Evolutionary conservation across 768 basidiomycete species (phyloP), one percentile per base, ranked within the genome.

Genomic region (Agaricus subrufescens): DNA sequence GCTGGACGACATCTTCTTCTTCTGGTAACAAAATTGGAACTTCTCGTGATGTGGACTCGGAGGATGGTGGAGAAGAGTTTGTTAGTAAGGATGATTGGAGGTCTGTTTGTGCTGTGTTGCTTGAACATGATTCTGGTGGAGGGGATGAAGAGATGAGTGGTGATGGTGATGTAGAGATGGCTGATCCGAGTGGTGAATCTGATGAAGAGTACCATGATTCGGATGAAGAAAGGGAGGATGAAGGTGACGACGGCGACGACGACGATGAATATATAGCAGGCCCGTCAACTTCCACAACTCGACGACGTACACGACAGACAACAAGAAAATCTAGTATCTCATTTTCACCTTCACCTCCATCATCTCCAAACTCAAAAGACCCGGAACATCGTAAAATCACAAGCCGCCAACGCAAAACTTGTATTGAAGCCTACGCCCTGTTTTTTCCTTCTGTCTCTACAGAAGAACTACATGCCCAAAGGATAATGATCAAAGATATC

Each of bases 51-150:
- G 10, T 51, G 53, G 58, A 5, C 56, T 52, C 4, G 60, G 63
- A 15, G 54, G 19, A 19, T 19, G 19, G 57, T 5, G 64, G 61
- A 31, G 71, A 66, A 12, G 67, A 68, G 29, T 66, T 70, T 44
- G 79, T 94, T 26, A 81, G 76, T 60, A 72, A 76, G 48, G 82
- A 84, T 29, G 91, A 92, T 65, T 94, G 88, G 87, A 80, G 87
- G 38, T 78, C 88, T 11, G 87, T 94, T 3, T 93, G 91, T 65
- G 83, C 86, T 9, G 86, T 86, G 3, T 71, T 94, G 11, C 73
- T 93, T 3, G 86, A 83, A 57, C 71, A 70, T 3, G 70, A 67
- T 6, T 65, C 46, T 11, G 65, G 50, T 11, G 65, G 50, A 3
- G 61, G 58, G 45, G 69, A 64, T 50, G 63, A 62, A 25, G 66